Evolutionary conservation across 768 basidiomycete genomes (phyloP), one percentile per base, ranked within the genome.

Genomic region (Guyanaporus albipodus): DNA sequence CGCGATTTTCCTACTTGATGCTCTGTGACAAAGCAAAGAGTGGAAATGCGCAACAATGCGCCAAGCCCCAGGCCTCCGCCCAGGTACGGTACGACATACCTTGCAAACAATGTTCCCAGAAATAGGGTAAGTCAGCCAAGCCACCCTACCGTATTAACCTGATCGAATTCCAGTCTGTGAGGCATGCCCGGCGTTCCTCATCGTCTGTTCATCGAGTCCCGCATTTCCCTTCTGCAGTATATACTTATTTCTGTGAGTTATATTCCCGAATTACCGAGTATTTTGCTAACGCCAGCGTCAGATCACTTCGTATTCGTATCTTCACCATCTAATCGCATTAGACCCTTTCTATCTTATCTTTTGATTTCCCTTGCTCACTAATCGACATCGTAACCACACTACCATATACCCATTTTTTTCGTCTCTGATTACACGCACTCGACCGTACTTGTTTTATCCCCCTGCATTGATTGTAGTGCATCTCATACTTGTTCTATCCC

Each of bases 381-480:
- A 47, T 44, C 7, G 6, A 4, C 33, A 35, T 33, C 24, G 12
- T 19, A 19, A 0, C 18, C 18, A 31, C 22, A 10, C 14, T 12
- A 47, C 35, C 29, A 5, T 48, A 47, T 39, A 48, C 34, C 41
- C 8, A 28, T 28, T 28, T 28, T 15, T 31, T 26, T 21, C n/a
- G 32, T 26, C 40, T 36, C 11, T 27, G 23, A 37, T 45, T 11
- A n/a, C 33, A 4, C 12, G 7, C 17, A 4, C 24, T 17, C 17
- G 27, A n/a, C 31, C 4, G 40, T 28, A 37, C 41, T n/a, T 42
- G 47, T 17, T 8, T 46, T 42, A 43, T 48, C 9, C 34, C 36
- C 17, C 10, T 38, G 12, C 9, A 6, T 27, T 35, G 28, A 53
- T 26, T 63, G 58, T 63, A 63, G 56, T 46, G 12, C n/a, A n/a